These are phyloP conservation scores for Umbelopsis sp. DNA, from an alignment of 192 early-diverging fungal genomes.

Conservation along the genomic window DNA sequence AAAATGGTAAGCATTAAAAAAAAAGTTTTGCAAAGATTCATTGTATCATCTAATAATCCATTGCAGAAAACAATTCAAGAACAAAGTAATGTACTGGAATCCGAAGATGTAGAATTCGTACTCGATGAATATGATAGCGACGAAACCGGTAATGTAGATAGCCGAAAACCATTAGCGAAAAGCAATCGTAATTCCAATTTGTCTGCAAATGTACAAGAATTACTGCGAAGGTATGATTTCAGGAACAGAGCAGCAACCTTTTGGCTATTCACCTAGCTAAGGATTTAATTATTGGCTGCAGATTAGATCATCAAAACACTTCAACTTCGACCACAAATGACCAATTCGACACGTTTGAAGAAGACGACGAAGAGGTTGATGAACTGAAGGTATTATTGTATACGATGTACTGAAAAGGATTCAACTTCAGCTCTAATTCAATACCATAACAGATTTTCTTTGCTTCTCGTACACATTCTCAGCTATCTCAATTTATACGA, in stretches of 20 bases:
- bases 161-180: neutral
- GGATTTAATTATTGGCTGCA: neutral
- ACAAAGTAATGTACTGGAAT: neutral
- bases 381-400: neutral
- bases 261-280: neutral
- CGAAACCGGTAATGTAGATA: constrained; percentile 25
- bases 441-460: constrained; percentile 52
- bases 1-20: neutral
- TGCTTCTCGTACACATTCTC: constrained; percentile 86
- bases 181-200: constrained; percentile 36
- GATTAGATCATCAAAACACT: neutral
- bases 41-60: constrained; percentile 15
- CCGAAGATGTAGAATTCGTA: constrained; percentile 46
- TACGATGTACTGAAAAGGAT: neutral
- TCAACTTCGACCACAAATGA: no score
- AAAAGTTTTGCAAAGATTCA: neutral
- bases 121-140: constrained; percentile 72
- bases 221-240: constrained; percentile 52
- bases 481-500: constrained; percentile 84
- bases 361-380: constrained; percentile 20
- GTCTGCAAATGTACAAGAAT: constrained; percentile 55
- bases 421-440: neutral
- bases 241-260: constrained; percentile 32
- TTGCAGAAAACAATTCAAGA: neutral
- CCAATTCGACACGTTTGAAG: neutral